Base-by-base conservation (phyloP, 371 early-diverging fungal species). In the Apophysomyces ossiformis region DNA sequence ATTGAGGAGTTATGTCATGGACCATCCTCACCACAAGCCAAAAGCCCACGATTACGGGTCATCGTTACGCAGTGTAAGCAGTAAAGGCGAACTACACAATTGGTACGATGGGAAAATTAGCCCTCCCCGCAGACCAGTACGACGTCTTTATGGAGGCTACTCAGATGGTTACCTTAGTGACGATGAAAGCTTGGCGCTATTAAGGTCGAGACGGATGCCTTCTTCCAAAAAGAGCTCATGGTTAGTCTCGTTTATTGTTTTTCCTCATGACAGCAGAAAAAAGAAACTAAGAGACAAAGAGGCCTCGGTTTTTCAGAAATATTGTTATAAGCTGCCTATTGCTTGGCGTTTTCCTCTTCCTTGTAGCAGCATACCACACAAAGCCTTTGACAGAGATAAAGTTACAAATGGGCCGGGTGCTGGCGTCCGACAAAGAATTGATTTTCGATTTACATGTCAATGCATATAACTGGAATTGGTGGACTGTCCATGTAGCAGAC, bases 381-480 rank as follows among this genome's bases (percentile, higher is more conserved):
- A 66, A 64, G 45, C 89, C 88, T 18, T 66, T 89, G 45, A 66
- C 65, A 13, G 82, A 84, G 21, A 70, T 88, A 11, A 64, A 67
- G 15, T 79, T 79, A 5, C 76, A 74, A 7, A 83, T 90, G 63
- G 76, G 86, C 35, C 77, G 88, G 57, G 86, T 90, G 4, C 65
- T 90, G 54, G 86, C 89, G 11, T 79, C 89, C 6, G 89, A 90
- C 37, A 89, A 88, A 64, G 89, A 88, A 64, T 71, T 90, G 5
- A 81, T 90, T n/a, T 90, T 90, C 61, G 87, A 88, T 66, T 65
- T 89, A 61, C 82, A 84, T 50, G 69, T 90, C 26, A 72, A 79
- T 50, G 84, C 86, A 0, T 74, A 75, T 37, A 90, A 90, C 64
- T 71, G 73, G 35, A 88, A 88, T 58, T 74, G 85, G 65, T 87